Conservation (phyloP, 148 eudicot species). For the Cornus controversa region DNA sequence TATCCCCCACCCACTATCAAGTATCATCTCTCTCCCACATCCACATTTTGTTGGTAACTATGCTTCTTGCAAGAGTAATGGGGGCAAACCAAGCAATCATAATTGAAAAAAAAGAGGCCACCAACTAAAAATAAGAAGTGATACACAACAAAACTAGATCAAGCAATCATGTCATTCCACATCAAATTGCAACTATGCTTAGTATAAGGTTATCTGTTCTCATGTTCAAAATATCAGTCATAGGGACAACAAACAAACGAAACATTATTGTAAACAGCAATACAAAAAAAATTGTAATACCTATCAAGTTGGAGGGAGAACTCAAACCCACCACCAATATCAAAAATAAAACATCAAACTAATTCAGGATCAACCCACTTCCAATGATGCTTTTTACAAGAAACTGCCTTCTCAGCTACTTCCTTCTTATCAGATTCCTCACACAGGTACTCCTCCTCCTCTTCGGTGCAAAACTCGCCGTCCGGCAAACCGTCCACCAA, state of each 20-base stretch:
- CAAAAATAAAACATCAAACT: constrained; percentile 41
- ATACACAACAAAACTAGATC: not conserved
- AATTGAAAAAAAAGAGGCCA: not conserved
- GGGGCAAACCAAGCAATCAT: not conserved
- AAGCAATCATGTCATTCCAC: not conserved
- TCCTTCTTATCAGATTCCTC: constrained; percentile 32
- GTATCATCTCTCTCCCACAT: no score
- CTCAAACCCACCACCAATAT: constrained; percentile 40
- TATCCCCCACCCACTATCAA: no score
- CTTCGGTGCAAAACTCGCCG: constrained; percentile 73
- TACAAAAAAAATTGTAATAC: not conserved
- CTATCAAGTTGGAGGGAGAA: not conserved
- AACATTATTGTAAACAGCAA: not conserved
- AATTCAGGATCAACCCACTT: constrained; percentile 74
- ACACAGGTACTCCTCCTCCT: constrained; percentile 48
- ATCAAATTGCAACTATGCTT: not conserved
- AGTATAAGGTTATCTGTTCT: not conserved
- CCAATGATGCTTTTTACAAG: constrained; percentile 82
- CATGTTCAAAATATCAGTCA: not conserved
- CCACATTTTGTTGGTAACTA: no score
- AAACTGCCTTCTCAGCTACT: constrained; percentile 48
- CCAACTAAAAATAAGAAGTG: not conserved
- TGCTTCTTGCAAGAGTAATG: no score
- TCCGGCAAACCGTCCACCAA: constrained; percentile 81
- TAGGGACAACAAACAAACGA: not conserved